Base-by-base conservation (phyloP, 164 flowering plant species). In the Buxus sempervirens region DNA sequence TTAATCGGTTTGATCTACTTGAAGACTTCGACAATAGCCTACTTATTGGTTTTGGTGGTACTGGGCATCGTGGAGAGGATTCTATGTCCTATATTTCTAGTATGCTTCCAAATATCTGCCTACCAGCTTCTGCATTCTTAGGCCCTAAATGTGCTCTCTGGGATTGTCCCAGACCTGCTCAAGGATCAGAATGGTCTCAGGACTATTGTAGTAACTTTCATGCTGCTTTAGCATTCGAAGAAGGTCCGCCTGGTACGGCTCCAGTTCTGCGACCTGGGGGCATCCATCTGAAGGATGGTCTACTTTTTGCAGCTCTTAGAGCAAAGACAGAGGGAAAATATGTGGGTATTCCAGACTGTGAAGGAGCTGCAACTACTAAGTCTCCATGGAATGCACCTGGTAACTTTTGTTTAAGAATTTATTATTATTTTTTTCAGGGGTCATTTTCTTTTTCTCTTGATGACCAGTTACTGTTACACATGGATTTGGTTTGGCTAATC, bases 371-470 rank as follows among this genome's bases (percentile, higher is more conserved):
- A 49, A 96, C 98, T 71, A 78, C 97, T 48, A 91, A 96, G 72
- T 93, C 97, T 66, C 99, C 99, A 71, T 96, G 98, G 99, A 96
- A 96, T 83, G 99, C 99, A 64, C 90, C 97, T 72, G 99, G 99
- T 91, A 68, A 78, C 80, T 62, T 68, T 53, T 7, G 23, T 26
- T 62, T 66, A 0, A 32, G 3, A 32, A 32, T 32, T 32, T 32
- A 3, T 32, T 3, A 7, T 32, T 32, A 32, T 32, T 32, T 32
- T 32, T 32, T 3, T 32, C 7, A 32, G 3, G 3, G 7, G 7
- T 32, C 7, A 32, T 7, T 36, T 23, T 14, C n/a, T 18, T 10
- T 41, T 45, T 41, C 63, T 61, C 36, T 36, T 27, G 51, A 21
- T 28, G 59, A 67, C 21, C 26, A 21, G 23, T 54, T 62, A 5